phyloP scores from a whole-genome alignment of 208 protist genomes.

The Acanthamoeba castellanii region DNA sequence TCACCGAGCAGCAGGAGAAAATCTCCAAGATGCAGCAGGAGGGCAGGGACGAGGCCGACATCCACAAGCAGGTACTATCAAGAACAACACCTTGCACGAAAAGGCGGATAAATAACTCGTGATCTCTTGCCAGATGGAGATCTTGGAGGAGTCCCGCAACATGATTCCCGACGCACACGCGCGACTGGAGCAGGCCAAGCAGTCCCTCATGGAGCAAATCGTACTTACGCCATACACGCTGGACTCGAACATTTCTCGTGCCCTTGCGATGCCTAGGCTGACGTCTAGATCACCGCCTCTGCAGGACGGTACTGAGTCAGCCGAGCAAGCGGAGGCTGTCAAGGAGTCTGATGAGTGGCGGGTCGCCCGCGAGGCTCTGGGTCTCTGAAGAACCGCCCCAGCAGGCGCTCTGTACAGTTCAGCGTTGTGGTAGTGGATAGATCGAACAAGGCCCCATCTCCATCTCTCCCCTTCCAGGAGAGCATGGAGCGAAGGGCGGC shows the following conservation, averaged over 20 bases:
- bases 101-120: neutral
- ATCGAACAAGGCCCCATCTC: too few relatives aligned
- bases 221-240: neutral
- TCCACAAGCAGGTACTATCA: neutral
- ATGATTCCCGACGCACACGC: neutral
- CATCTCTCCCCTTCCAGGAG: neutral
- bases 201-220: neutral
- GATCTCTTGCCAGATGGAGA: neutral
- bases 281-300: too few relatives aligned
- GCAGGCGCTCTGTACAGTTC: too few relatives aligned
- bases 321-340: neutral
- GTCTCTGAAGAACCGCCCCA: neutral
- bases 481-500: neutral
- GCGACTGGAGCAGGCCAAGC: conserved; percentile 14
- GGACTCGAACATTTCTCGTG: neutral
- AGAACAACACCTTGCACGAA: neutral
- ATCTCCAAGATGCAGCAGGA: neutral
- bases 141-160: neutral
- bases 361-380: neutral
- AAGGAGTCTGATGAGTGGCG: neutral
- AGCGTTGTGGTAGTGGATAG: too few relatives aligned
- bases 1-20: neutral
- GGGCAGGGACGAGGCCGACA: neutral
- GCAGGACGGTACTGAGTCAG: neutral
- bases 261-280: neutral